phyloP scores from a whole-genome alignment of 805 yeast species.

The Sugiyamaella marilandica region DNA sequence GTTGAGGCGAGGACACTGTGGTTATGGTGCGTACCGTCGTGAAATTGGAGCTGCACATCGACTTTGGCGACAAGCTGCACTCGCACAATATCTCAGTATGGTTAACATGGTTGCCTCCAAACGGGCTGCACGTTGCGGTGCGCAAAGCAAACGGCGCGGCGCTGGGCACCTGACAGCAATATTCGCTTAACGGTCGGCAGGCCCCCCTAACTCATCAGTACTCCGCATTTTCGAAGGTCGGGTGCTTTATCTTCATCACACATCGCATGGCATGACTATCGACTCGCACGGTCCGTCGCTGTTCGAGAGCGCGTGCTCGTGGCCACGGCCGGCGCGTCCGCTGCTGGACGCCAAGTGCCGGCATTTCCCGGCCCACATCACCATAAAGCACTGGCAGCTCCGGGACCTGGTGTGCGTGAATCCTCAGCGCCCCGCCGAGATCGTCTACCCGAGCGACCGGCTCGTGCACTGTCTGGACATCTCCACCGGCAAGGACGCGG shows the following conservation, averaged over 20 bases:
- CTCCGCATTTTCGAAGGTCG: background rate
- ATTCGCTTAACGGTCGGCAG: background rate
- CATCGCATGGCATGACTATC: background rate
- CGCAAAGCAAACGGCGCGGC: too few relatives aligned
- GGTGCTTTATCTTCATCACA: background rate
- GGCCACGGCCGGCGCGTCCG: slow-evolving; percentile 12
- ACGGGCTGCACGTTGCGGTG: too few relatives aligned
- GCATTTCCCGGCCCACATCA: slow-evolving; percentile 25
- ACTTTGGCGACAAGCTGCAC: too few relatives aligned
- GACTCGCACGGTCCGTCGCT: slow-evolving; percentile 3
- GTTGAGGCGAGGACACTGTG: too few relatives aligned
- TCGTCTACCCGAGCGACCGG: slow-evolving; percentile 58
- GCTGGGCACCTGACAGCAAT: background rate
- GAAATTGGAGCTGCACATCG: too few relatives aligned
- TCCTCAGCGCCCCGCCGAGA: slow-evolving; percentile 33
- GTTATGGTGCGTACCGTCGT: too few relatives aligned
- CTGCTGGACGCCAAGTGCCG: slow-evolving; percentile 14
- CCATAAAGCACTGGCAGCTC: slow-evolving; percentile 67
- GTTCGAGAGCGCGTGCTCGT: background rate
- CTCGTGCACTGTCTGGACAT: slow-evolving; percentile 45
- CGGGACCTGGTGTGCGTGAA: slow-evolving; percentile 63
- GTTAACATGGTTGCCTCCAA: too few relatives aligned
- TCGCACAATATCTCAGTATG: too few relatives aligned
- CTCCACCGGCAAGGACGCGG: slow-evolving; percentile 33
- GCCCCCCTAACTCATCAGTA: background rate